These are phyloP conservation scores for Trichophyton rubrum DNA, from an alignment of 2,329 filamentous ascomycete species.

Conservation along the genomic window DNA sequence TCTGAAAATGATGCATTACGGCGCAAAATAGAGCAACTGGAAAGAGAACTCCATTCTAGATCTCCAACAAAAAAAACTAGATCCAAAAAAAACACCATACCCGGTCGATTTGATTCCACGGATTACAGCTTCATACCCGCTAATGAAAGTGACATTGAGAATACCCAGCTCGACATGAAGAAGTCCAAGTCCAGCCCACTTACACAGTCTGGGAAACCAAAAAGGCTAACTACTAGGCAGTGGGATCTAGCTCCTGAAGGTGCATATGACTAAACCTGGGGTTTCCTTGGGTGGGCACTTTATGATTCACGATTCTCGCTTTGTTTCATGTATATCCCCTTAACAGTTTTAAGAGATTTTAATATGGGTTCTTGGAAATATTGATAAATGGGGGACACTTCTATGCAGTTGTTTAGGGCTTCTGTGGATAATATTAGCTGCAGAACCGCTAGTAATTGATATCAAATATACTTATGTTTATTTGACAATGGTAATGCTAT, in stretches of 20 bases:
- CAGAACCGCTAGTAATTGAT: not conserved
- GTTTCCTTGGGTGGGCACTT: not conserved
- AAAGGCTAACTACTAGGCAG: constrained; percentile 36
- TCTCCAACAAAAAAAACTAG: constrained; percentile 47
- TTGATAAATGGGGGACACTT: not conserved
- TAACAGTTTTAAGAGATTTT: not conserved
- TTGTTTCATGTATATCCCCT: not conserved
- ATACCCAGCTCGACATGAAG: constrained; percentile 19
- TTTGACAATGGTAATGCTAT: too few relatives aligned
- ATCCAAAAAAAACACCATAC: constrained; percentile 20
- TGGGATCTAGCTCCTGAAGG: constrained; percentile 35
- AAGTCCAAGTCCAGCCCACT: constrained; percentile 24
- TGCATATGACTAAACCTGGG: not conserved
- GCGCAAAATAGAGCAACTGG: constrained; percentile 51
- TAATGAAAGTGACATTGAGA: constrained; percentile 25
- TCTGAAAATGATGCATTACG: constrained; percentile 59
- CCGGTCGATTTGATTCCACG: constrained; percentile 15
- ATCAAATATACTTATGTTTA: not conserved
- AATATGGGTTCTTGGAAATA: constrained; percentile 1
- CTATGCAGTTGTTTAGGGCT: not conserved
- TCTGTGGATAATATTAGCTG: not conserved
- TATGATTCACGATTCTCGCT: not conserved
- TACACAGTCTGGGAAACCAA: constrained; percentile 22
- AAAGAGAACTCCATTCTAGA: constrained; percentile 50
- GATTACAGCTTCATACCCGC: constrained; percentile 21